Base-by-base conservation (phyloP, 352 stramenopile species). In the Globisporangium paddicum region DNA sequence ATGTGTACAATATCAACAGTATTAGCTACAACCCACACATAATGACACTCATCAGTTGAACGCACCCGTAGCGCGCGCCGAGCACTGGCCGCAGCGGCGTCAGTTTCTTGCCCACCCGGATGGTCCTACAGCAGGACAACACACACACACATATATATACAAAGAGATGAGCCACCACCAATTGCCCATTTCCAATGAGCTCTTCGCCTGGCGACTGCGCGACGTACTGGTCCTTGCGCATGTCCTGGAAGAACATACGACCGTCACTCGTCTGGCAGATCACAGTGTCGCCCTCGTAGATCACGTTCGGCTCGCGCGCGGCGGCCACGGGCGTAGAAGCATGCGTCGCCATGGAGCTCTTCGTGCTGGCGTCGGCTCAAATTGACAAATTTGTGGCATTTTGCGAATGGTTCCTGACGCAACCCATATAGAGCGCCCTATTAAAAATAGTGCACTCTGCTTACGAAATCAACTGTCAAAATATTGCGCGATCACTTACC, bases 241-340 rank as follows among this genome's bases (percentile, higher is more conserved):
- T 70, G 49, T 73, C 64, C 65, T 92, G 81, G 66, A 95, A 95
- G 72, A 95, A 95, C 68, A 92, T 83, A 34, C 85, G 79, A 9
- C 79, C 82, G 32, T 95, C 85, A 56, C 82, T 93, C 9, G 82
- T 93, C 66, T 95, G 75, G 61, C 85, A 95, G 63, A 95, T 90
- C 19, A 95, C 82, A 1, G 85, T 93, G 67, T 95, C 85, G 58
- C 82, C 82, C 47, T 93, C 85, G 69, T 90, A 87, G 58, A 95
- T 95, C 59, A 90, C 67, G 55, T 92, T 89, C 35, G 75, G 68
- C 53, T 77, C 51, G 54, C 79, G 79, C 59, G 48, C 23, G 18
- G 62, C 46, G 23, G 14, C 60, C 26, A 13, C 28, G 19, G 23
- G 13, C 32, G 45, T 30, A 25, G 25, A 55, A 26, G 19, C 11